phyloP scores from a whole-genome alignment of 2,329 filamentous ascomycete genomes.

The Proliferodiscus dingleyae region DNA sequence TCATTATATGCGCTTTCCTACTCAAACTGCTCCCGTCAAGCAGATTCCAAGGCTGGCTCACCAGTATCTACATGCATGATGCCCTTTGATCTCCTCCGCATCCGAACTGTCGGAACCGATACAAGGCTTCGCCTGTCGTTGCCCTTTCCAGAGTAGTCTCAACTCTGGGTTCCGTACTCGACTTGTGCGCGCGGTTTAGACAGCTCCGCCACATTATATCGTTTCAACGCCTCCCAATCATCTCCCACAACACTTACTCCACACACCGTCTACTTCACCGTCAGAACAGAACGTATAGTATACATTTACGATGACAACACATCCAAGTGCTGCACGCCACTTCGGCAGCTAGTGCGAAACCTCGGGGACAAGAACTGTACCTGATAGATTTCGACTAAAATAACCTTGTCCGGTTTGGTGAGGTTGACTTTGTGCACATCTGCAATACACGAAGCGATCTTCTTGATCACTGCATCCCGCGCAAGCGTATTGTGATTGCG shows the following conservation, averaged over 20 bases:
- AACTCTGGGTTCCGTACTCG: constrained; percentile 8
- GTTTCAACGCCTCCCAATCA: constrained; percentile 69
- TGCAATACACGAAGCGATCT: constrained; percentile 48
- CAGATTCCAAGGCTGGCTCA: no score
- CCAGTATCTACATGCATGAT: neutral
- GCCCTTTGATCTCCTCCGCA: constrained; percentile 1
- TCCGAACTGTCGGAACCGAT: constrained; percentile 10
- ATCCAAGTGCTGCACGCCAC: constrained; percentile 13
- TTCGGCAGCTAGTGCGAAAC: neutral
- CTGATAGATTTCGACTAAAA: constrained; percentile 77
- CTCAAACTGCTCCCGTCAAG: neutral
- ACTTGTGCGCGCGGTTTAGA: constrained; percentile 39
- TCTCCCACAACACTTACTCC: constrained; percentile 71
- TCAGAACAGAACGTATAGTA: no score
- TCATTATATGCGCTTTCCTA: no score
- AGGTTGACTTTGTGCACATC: constrained; percentile 71
- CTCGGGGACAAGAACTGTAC: constrained; percentile 40
- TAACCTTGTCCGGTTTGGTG: constrained; percentile 70
- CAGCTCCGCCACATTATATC: constrained; percentile 73
- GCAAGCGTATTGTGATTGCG: constrained; percentile 67
- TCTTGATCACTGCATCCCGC: constrained; percentile 65
- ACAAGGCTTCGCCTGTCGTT: constrained; percentile 22
- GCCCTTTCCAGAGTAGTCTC: constrained; percentile 17
- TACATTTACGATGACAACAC: constrained; percentile 7
- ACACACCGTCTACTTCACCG: constrained; percentile 55